phyloP scores from a whole-genome alignment of 441 rosid species.

The Dalechampia spathulata region DNA sequence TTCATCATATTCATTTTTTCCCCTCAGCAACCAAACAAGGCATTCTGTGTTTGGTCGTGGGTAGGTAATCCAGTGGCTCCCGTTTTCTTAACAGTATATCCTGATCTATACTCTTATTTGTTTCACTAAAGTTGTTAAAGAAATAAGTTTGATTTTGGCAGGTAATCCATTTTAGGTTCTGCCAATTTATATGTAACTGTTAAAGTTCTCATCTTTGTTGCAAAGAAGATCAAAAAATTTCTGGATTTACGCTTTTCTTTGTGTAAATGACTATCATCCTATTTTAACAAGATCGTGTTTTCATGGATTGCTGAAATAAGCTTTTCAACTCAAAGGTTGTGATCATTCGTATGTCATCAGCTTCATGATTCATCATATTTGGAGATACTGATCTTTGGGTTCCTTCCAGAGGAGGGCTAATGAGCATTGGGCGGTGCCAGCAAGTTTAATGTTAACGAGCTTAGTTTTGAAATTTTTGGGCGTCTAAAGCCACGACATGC shows the following conservation, averaged over 20 bases:
- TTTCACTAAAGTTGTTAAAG: background rate
- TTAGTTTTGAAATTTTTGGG: too few relatives aligned
- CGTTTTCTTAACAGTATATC: slow-evolving; percentile 20
- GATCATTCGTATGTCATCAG: background rate
- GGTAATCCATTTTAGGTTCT: slow-evolving; percentile 8
- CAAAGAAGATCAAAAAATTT: too few relatives aligned
- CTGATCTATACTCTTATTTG: slow-evolving; percentile 11
- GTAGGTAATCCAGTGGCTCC: slow-evolving; percentile 30
- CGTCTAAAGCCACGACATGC: slow-evolving; percentile 32
- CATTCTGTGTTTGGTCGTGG: slow-evolving; percentile 29
- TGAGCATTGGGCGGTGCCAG: slow-evolving; percentile 20
- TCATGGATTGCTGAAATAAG: too few relatives aligned
- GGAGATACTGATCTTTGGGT: slow-evolving; percentile 16
- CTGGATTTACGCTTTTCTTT: slow-evolving; percentile 2
- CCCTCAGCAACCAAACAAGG: slow-evolving; percentile 19
- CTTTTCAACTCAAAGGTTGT: background rate
- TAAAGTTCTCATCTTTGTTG: slow-evolving; percentile 12
- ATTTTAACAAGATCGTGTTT: background rate
- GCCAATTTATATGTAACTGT: slow-evolving; percentile 2
- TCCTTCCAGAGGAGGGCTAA: slow-evolving; percentile 22
- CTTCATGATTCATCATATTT: background rate
- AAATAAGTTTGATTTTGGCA: too few relatives aligned
- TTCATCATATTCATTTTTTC: background rate
- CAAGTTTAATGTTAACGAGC: slow-evolving; percentile 6
- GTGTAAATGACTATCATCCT: too few relatives aligned